phyloP scores from a whole-genome alignment of 805 yeast genomes.

The Pichia kluyveri region DNA sequence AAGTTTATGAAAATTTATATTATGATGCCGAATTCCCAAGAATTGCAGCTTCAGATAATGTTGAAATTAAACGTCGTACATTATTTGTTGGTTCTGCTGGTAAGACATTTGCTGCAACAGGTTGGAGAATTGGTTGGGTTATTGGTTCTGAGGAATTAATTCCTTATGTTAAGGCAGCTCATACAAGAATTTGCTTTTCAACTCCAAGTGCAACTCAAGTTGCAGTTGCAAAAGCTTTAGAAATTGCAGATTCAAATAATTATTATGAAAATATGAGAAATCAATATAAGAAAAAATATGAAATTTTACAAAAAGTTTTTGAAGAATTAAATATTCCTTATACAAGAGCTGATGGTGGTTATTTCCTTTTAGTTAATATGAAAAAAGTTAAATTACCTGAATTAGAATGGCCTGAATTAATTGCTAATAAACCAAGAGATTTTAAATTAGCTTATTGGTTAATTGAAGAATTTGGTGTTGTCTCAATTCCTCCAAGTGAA shows the following conservation, averaged over 20 bases:
- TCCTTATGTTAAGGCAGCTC: conserved; percentile 78
- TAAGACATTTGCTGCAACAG: conserved; percentile 96
- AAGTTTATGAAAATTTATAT: conserved; percentile 88
- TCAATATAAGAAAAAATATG: conserved; percentile 63
- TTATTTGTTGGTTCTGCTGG: conserved; percentile 96
- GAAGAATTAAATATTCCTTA: conserved; percentile 86
- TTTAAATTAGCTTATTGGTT: conserved; percentile 89
- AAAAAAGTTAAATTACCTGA: conserved; percentile 71
- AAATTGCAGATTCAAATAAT: conserved; percentile 42
- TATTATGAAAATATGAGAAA: conserved; percentile 67
- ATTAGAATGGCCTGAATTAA: conserved; percentile 53
- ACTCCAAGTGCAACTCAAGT: conserved; percentile 90
- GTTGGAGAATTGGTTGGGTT: conserved; percentile 98
- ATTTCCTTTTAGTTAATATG: conserved; percentile 83
- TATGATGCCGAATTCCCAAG: conserved; percentile 62
- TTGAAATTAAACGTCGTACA: conserved; percentile 71
- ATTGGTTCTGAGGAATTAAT: conserved; percentile 79
- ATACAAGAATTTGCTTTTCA: conserved; percentile 88
- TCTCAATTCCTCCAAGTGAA: conserved; percentile 96
- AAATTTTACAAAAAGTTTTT: conserved; percentile 64
- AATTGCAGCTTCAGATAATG: conserved; percentile 64
- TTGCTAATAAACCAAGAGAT: conserved; percentile 66
- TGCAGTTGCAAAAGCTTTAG: conserved; percentile 76
- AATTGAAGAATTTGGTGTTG: conserved; percentile 86
- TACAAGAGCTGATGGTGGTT: conserved; percentile 88